Percentiles rank a stretch among this genome's conserved stretches.
phyloP scores from a whole-genome alignment of 148 eudicot species.

The Cornus florida region DNA sequence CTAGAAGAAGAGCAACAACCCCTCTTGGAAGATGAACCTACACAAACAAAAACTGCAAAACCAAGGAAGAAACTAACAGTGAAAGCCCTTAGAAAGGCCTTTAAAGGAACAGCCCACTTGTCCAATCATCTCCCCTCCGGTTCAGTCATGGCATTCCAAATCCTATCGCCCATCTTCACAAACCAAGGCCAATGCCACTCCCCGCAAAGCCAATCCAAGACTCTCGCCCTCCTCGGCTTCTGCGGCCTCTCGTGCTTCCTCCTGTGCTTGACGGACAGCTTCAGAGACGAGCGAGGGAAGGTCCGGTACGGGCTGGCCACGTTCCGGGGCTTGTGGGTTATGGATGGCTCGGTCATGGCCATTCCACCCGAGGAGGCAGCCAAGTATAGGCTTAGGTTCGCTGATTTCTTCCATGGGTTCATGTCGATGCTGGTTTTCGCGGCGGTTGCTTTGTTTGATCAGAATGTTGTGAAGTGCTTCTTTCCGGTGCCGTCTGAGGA shows the following conservation, averaged over 20 bases:
- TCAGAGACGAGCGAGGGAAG: slow-evolving; percentile 54
- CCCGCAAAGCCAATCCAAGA: background rate
- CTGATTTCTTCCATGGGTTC: slow-evolving; percentile 59
- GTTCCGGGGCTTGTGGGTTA: slow-evolving; percentile 49
- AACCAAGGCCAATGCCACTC: background rate
- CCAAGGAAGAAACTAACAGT: background rate
- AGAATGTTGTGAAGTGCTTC: slow-evolving; percentile 58
- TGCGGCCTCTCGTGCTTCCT: slow-evolving; percentile 5
- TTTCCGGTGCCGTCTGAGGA: slow-evolving; percentile 51
- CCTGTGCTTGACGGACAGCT: slow-evolving; percentile 56
- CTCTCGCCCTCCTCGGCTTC: background rate
- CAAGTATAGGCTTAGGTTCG: slow-evolving; percentile 36
- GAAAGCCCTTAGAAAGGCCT: background rate
- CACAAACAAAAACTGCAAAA: background rate
- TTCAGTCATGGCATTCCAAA: slow-evolving; percentile 5
- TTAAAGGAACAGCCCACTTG: slow-evolving; percentile 10
- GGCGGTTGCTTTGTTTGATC: slow-evolving; percentile 50
- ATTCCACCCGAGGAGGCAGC: slow-evolving; percentile 25
- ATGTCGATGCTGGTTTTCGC: slow-evolving; percentile 34
- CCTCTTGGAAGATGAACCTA: background rate
- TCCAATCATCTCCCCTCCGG: slow-evolving; percentile 15
- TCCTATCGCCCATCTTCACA: slow-evolving; percentile 11
- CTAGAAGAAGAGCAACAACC: background rate
- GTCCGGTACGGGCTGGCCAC: slow-evolving; percentile 67
- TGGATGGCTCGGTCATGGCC: slow-evolving; percentile 36